phyloP scores from a whole-genome alignment of 108 stramenopile genomes.

The Schizochytrium sp. region DNA sequence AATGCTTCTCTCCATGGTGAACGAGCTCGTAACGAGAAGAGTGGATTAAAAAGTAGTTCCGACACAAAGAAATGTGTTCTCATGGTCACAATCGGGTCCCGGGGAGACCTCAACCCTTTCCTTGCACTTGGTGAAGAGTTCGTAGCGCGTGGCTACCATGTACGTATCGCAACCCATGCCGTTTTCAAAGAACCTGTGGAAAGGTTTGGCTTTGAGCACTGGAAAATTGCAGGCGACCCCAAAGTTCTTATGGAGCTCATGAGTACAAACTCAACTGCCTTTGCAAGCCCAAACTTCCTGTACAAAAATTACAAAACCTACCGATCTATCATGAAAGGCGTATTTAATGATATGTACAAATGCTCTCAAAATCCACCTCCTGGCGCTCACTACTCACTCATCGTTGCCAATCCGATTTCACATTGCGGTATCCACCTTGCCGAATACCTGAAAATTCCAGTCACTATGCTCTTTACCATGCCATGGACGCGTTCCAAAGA shows the following conservation, averaged over 20 bases:
- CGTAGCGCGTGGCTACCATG: constrained; percentile 54
- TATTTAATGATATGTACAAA: constrained; percentile 44
- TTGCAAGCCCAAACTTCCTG: constrained; percentile 17
- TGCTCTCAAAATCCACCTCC: background rate
- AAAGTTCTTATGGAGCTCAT: constrained; percentile 58
- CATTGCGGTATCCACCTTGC: constrained; percentile 48
- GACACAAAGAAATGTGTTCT: constrained; percentile 16
- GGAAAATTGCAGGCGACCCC: constrained; percentile 57
- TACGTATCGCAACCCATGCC: constrained; percentile 40
- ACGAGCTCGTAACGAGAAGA: too few relatives aligned
- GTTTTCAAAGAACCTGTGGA: constrained; percentile 8
- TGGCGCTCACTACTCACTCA: background rate
- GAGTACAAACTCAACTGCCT: background rate
- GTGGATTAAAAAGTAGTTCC: too few relatives aligned
- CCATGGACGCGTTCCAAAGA: constrained; percentile 57
- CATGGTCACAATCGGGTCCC: constrained; percentile 29
- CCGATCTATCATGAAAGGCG: constrained; percentile 33
- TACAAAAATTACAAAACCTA: constrained; percentile 13
- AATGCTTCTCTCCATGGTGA: too few relatives aligned
- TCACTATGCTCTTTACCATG: constrained; percentile 43
- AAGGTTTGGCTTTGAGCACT: constrained; percentile 35
- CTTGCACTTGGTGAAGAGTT: constrained; percentile 40
- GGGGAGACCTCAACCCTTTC: constrained; percentile 53
- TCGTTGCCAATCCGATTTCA: constrained; percentile 51
- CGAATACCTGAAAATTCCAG: constrained; percentile 45